Evolutionary conservation across 768 basidiomycete genomes (phyloP), one percentile per base, ranked within the genome.

Genomic region (Coprinopsis sp.): DNA sequence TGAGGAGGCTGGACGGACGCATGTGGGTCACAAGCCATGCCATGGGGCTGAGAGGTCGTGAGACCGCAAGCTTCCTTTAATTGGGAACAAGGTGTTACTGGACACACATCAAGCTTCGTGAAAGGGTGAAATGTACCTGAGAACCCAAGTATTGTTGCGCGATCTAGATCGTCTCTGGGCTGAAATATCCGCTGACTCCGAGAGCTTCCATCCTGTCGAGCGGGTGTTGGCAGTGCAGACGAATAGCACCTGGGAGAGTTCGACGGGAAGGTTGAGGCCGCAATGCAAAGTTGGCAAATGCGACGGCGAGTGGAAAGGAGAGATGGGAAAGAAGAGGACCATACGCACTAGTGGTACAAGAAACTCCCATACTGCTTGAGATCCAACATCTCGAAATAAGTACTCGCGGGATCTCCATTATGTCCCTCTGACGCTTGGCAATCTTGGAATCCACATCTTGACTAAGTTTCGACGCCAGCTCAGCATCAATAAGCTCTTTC

Each of bases 401-500:
- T 93, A 54, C 90, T 91, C 0, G 91, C 81, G 10, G 93, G 93
- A 62, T 97, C 93, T 0, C 93, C 93, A 56, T 94, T 94, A 51
- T 86, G 80, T 0, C 91, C 92, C 92, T 72, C 61, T 96, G 93
- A 4, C 93, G 76, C 61, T 95, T 94, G 10, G 91, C 91, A 50
- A 97, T 93, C 71, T 93, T 96, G 72, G 71, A 81, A 60, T 98
- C 92, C 1, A 98, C 93, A 56, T 98, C 94, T n/a, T 90, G 77
- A 1, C 85, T 82, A 46, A 98, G 85, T 67, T 95, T 96, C 57
- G 79, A 83, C 65, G 96, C 95, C 40, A 98, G 68, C 61, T 97
- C 92, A 0, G 93, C 92, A 54, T 97, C 97, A 64, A 97, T 96
- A 24, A 97, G 76, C 63, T 98, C 96, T 66, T 97, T 98, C 76